phyloP scores from a whole-genome alignment of 257 asterid genomes.

The Datura wrightii region DNA sequence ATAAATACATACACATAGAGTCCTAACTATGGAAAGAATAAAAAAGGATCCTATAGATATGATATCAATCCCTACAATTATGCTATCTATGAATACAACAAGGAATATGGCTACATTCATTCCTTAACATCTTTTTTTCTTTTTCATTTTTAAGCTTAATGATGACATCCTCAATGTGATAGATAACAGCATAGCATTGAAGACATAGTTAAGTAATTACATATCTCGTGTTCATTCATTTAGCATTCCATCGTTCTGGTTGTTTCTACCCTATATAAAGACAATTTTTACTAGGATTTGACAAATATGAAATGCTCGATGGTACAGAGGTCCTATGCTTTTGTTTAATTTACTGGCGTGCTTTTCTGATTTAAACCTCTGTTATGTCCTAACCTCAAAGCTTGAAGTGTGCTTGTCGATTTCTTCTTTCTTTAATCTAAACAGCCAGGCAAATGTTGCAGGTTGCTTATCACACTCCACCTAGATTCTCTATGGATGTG shows the following conservation, averaged over 20 bases:
- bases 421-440: constrained; percentile 14
- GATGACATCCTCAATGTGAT: background rate
- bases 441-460: constrained; percentile 40
- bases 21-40: no score
- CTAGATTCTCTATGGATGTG: constrained; percentile 76
- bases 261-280: background rate
- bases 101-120: no score
- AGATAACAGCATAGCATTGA: background rate
- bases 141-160: background rate
- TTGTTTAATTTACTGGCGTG: constrained; percentile 10
- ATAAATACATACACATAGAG: no score
- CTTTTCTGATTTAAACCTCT: background rate
- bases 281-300: background rate
- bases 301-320: constrained; percentile 7
- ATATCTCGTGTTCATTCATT: background rate
- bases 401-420: background rate
- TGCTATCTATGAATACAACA: no score
- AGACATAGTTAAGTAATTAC: background rate
- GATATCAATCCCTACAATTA: no score
- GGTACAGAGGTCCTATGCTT: background rate
- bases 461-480: constrained; percentile 93
- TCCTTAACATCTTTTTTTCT: background rate
- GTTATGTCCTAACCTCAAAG: constrained; percentile 6
- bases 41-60: no score
- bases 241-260: background rate